These are phyloP conservation scores for Mucor piriformis DNA, from an alignment of 371 early-diverging fungal genomes.

Conservation along the genomic window DNA sequence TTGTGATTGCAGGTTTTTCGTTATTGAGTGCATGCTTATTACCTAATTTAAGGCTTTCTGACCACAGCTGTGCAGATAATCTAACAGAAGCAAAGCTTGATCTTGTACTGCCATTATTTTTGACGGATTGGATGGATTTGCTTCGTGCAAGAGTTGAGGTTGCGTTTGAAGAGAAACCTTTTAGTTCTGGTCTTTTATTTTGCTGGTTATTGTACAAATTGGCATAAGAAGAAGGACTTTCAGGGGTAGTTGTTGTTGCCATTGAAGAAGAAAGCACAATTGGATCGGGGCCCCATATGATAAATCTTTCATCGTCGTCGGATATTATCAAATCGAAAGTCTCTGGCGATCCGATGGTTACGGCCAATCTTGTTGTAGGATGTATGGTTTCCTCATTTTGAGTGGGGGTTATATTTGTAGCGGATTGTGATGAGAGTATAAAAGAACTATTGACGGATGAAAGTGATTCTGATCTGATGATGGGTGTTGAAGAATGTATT, in stretches of 20 bases:
- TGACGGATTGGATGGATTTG: conserved; percentile 11
- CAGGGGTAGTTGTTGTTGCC: conserved; percentile 32
- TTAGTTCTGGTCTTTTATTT: conserved; percentile 22
- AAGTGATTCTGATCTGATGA: conserved; percentile 11
- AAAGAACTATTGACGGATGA: conserved; percentile 16
- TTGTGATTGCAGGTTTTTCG: neutral
- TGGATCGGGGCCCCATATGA: conserved; percentile 59
- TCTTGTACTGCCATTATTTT: conserved; percentile 1
- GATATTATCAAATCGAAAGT: conserved; percentile 55
- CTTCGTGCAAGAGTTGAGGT: conserved; percentile 19
- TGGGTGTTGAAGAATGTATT: conserved; percentile 21
- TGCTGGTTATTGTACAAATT: conserved; percentile 22
- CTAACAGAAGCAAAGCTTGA: conserved; percentile 18
- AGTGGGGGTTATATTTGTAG: neutral
- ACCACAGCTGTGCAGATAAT: conserved; percentile 21
- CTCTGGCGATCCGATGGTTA: conserved; percentile 38
- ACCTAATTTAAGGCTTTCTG: conserved; percentile 17
- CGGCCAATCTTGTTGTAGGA: neutral
- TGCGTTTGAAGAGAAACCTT: conserved; percentile 43
- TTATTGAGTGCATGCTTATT: conserved; percentile 1
- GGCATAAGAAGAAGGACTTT: conserved; percentile 27
- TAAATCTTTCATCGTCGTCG: conserved; percentile 60
- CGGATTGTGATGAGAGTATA: conserved; percentile 8
- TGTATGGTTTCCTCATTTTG: neutral
- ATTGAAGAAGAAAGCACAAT: conserved; percentile 39